Base-by-base conservation (phyloP, 2,329 filamentous ascomycete species). In the Fusarium mangiferae region DNA sequence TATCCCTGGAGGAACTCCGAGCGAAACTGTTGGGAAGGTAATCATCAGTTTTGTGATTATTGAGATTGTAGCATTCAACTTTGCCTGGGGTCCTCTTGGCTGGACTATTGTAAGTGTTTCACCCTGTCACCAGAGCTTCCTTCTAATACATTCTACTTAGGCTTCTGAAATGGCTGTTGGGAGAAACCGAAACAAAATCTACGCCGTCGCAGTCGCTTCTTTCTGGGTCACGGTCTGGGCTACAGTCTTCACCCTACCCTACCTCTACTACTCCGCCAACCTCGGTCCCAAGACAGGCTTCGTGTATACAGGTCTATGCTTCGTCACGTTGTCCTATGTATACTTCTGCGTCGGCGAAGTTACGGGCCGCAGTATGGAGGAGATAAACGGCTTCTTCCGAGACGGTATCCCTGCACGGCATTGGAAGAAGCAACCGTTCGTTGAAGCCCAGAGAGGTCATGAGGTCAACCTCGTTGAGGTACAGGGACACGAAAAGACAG, bases 81-180 rank as follows among this genome's bases (percentile, higher is more conserved):
- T 86, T 73, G 81, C 81, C 20, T 81, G 81, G 77, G 85, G 84
- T 3, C 83, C 85, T 22, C 62, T 78, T 33, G 75, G 75, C 30
- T 86, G 80, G 78, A 83, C 84, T 0, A 82, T 85, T 44, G 78
- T 77, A 48, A 70, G 78, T 68, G 24, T 18, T 15, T 9, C 33
- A 15, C 13, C 5, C 18, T 20, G 20, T 39, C 5, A 28, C 4
- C 3, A 3, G 30, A 2, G 30, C 24, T 9, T 6, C 8, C 12
- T 28, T 54, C 62, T 72, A 41, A 61, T 33, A 30, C n/a, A 11
- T 14, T 15, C 5, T 6, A 17, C 8, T 28, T 8, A 79, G 77
- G 83, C 83, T 35, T 83, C 81, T 7, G 85, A 87, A 69, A 84
- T 86, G 82, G 83, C 85, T 0, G 84, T 86, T 30, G 85, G 85